Percentiles rank a stretch among this genome's conserved stretches.
These are phyloP conservation scores for Salvia rosmarinus DNA, from an alignment of 257 asterid species.

Conservation along the genomic window DNA sequence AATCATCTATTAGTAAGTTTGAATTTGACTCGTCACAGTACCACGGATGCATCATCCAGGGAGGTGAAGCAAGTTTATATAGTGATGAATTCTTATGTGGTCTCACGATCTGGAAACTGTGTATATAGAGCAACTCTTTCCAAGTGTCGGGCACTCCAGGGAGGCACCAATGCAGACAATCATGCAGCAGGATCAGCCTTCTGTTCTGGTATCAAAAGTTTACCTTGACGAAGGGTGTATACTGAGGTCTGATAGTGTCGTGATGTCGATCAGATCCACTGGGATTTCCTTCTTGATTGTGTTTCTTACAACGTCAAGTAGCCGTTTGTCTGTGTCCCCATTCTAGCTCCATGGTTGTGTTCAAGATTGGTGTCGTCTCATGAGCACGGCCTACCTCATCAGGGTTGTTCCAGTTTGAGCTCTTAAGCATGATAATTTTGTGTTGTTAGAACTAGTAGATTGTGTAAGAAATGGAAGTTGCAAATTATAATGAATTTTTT, in stretches of 20 bases:
- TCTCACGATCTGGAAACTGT: slow-evolving; percentile 39
- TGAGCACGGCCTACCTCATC: slow-evolving; percentile 46
- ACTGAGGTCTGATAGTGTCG: slow-evolving; percentile 53
- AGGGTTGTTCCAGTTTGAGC: slow-evolving; percentile 46
- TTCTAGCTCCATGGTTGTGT: slow-evolving; percentile 37
- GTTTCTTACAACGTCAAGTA: slow-evolving; percentile 35
- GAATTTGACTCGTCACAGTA: neutral
- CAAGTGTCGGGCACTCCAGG: slow-evolving; percentile 54
- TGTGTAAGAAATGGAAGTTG: neutral
- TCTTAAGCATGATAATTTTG: slow-evolving; percentile 30
- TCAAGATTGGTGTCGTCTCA: slow-evolving; percentile 45
- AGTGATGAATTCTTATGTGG: neutral
- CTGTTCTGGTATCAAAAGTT: slow-evolving; percentile 48
- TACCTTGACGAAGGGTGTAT: slow-evolving; percentile 52
- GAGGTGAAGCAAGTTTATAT: neutral
- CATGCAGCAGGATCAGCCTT: slow-evolving; percentile 47
- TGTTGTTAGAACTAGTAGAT: neutral
- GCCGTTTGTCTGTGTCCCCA: slow-evolving; percentile 52
- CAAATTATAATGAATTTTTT: neutral
- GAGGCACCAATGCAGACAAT: slow-evolving; percentile 61
- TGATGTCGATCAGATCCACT: slow-evolving; percentile 46
- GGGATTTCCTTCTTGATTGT: slow-evolving; percentile 34
- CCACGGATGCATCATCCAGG: neutral
- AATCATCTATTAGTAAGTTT: neutral
- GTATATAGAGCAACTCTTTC: slow-evolving; percentile 39